Conservation (phyloP, 2,329 filamentous ascomycete genomes). For the Sporothrix euskadiensis region DNA sequence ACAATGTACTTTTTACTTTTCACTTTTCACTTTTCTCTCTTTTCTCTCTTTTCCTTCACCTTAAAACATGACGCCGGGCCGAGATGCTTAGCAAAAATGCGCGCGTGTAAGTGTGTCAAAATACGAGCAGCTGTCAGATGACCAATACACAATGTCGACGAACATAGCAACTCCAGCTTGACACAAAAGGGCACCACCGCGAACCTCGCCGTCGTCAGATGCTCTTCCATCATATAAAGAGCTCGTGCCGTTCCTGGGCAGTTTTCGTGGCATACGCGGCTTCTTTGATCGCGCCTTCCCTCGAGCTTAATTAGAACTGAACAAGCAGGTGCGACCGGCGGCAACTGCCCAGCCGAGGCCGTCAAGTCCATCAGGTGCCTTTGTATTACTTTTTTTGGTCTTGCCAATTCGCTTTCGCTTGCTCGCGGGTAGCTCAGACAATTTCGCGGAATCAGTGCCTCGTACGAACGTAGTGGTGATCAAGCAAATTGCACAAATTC, state of each 20-base stretch:
- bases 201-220: not conserved
- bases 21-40: not conserved
- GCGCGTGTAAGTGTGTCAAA: slow-evolving; percentile 19
- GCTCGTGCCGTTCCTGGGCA: not conserved
- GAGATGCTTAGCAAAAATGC: slow-evolving; percentile 16
- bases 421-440: slow-evolving; percentile 1
- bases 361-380: not conserved
- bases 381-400: not conserved
- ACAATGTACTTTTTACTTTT: not conserved
- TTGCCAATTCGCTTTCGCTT: not conserved
- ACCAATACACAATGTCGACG: not conserved
- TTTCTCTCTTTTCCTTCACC: not conserved
- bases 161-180: not conserved
- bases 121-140: not conserved
- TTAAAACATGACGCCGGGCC: slow-evolving; percentile 16
- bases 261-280: not conserved
- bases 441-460: slow-evolving; percentile 17
- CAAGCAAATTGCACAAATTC: slow-evolving; percentile 32
- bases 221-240: not conserved
- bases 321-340: slow-evolving; percentile 15
- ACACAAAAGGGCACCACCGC: not conserved
- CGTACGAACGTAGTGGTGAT: slow-evolving; percentile 23
- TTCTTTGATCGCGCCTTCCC: not conserved
- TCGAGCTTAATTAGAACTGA: slow-evolving; percentile 26
- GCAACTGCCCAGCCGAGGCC: slow-evolving; percentile 20